Base-by-base conservation (phyloP, 768 basidiomycete species). In the Multifurca ochricompacta region DNA sequence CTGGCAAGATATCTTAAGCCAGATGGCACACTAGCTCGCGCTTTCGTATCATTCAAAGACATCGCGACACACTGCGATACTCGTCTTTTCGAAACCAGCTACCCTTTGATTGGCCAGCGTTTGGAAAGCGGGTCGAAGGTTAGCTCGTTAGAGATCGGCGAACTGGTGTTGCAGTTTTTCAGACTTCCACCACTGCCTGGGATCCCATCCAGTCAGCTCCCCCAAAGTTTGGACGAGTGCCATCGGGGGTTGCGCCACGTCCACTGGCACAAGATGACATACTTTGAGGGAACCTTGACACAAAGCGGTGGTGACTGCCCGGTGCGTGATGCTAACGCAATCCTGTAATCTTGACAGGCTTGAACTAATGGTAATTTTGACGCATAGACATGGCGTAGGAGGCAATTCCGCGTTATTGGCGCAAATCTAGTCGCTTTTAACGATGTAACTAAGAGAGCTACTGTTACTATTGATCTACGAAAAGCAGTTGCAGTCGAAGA, bases 221-320 rank as follows among this genome's bases (percentile, higher is more conserved):
- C 95, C 13, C 87, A 93, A 68, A 92, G 90, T 64, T 73, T 97
- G 62, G 94, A 97, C 51, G 95, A 97, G 64, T 94, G 91, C 63
- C 78, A 85, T 62, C 80, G 89, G 13, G 94, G 95, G 1, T 72
- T 98, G 59, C 74, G 90, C 55, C 87, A 94, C 63, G 83, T 91
- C 52, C 85, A 86, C 34, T 96, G 92, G 93, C 92, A 95, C 65
- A 93, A 94, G 71, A 79, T 86, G 60, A 90, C 91, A 19, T 94
- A 95, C 69, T 91, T 89, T 69, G 88, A 96, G 68, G 92, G 95
- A 25, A 84, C 82, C 0, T 69, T 98, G 60, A 98, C 95, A 13
- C 95, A 98, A 73, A 81, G 77, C 59, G 95, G 95, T 14, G 95
- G 94, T 9, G 95, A 95, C 66, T 96, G 93, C 66, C 76, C 73